phyloP scores from a whole-genome alignment of 2,329 filamentous ascomycete species.

The Arthrobotrys megalospora region DNA sequence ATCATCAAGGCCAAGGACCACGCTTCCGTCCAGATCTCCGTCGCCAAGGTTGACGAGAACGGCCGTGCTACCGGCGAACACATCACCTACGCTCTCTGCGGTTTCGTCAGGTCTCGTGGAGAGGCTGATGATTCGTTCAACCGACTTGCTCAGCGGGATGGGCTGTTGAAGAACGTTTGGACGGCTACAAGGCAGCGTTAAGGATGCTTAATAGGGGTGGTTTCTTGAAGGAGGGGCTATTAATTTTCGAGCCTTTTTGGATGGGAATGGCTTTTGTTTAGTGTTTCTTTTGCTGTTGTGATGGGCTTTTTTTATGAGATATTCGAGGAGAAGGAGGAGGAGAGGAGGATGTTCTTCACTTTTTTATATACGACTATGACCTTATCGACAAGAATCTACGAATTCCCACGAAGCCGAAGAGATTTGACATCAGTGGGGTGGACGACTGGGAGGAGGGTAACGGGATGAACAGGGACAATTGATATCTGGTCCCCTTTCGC shows the following conservation, averaged over 20 bases:
- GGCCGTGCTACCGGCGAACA: constrained; percentile 95
- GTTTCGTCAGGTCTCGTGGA: constrained; percentile 97
- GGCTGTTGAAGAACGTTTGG: constrained; percentile 98
- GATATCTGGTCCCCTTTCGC: not conserved
- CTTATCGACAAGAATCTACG: not conserved
- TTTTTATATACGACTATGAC: constrained; percentile 14
- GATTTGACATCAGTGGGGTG: not conserved
- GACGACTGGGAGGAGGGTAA: not conserved
- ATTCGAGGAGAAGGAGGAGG: not conserved
- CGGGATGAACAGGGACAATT: not conserved
- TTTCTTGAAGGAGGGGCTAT: not conserved
- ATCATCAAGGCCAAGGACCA: constrained; percentile 99
- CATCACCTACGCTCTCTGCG: constrained; percentile 96
- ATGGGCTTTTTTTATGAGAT: constrained; percentile 1
- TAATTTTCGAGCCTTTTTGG: not conserved
- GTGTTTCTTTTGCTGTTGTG: not conserved
- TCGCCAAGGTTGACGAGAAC: constrained; percentile 99
- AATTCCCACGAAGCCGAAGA: constrained; percentile 7
- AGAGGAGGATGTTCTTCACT: not conserved
- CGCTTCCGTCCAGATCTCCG: constrained; percentile 95
- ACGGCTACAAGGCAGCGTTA: constrained; percentile 76
- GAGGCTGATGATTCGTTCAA: constrained; percentile 97
- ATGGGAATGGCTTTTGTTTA: not conserved
- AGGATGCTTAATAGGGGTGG: constrained; percentile 60
- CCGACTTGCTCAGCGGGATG: constrained; percentile 94